Percentiles rank a stretch among this genome's conserved stretches.
These are phyloP conservation scores for Debaryomycetaceae sp. DNA, from an alignment of 1,139 yeast species.

Conservation along the genomic window DNA sequence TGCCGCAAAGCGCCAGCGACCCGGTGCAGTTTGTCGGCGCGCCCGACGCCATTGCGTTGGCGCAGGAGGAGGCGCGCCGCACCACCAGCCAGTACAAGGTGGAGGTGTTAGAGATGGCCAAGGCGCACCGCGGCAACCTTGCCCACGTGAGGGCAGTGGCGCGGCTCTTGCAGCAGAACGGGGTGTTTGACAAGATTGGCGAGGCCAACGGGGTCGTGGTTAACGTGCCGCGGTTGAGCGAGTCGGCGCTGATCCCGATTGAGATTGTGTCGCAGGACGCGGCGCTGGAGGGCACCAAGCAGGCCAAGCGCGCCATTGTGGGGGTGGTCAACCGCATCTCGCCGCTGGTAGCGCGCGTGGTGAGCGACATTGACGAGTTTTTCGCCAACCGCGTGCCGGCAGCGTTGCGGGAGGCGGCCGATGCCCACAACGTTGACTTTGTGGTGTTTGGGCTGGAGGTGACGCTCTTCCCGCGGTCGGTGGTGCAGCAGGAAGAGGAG, in stretches of 20 bases:
- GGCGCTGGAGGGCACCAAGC: constrained; percentile 31
- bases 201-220: constrained; percentile 47
- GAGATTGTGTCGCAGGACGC: constrained; percentile 34
- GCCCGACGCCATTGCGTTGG: constrained; percentile 49
- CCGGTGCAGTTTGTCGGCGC: constrained; percentile 67
- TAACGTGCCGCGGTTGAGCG: constrained; percentile 45
- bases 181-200: constrained; percentile 44
- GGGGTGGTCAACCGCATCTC: constrained; percentile 66
- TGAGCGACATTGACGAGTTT: constrained; percentile 68
- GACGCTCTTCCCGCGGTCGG: constrained; percentile 31
- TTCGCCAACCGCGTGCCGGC: constrained; percentile 51
- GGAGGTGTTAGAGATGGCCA: constrained; percentile 74
- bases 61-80: constrained; percentile 56
- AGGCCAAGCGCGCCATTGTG: constrained; percentile 63
- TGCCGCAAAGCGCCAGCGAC: constrained; percentile 42
- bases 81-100: constrained; percentile 49
- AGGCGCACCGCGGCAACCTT: constrained; percentile 79
- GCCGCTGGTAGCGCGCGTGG: constrained; percentile 57
- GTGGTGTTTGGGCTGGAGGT: constrained; percentile 45
- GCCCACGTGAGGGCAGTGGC: constrained; percentile 74
- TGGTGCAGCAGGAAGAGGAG: constrained; percentile 25
- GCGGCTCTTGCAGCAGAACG: constrained; percentile 54
- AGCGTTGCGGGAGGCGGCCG: constrained; percentile 42
- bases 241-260: constrained; percentile 33
- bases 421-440: constrained; percentile 47